These are phyloP conservation scores for Chalciporus sp. DNA, from an alignment of 1,284 basidiomycete species.

Conservation along the genomic window DNA sequence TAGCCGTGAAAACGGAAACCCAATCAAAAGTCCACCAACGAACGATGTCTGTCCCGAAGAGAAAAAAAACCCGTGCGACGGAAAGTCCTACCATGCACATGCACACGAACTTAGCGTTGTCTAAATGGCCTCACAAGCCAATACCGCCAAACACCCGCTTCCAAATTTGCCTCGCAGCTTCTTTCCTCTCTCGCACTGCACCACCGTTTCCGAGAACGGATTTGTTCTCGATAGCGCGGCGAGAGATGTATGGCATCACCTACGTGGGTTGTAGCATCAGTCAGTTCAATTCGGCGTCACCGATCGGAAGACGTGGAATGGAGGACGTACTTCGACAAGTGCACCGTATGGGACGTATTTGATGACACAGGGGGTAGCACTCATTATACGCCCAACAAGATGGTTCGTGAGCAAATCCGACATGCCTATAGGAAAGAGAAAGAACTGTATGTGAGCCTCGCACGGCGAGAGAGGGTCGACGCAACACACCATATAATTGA, in stretches of 20 bases:
- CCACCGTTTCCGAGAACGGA: constrained; percentile 57
- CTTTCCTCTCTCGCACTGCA: constrained; percentile 54
- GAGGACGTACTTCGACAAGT: constrained; percentile 57
- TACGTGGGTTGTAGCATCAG: constrained; percentile 12
- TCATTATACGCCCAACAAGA: constrained; percentile 59
- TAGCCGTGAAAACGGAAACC: too few species aligned
- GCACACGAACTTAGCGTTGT: too few species aligned
- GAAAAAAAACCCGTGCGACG: too few species aligned
- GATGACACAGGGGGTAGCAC: constrained; percentile 69
- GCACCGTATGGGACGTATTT: constrained; percentile 88
- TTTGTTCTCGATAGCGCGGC: constrained; percentile 81
- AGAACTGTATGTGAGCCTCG: neutral
- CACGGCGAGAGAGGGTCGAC: neutral
- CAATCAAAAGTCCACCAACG: too few species aligned
- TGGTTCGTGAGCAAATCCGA: constrained; percentile 78
- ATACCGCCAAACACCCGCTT: constrained; percentile 43
- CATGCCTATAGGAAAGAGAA: constrained; percentile 61
- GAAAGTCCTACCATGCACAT: too few species aligned
- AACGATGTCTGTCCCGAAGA: too few species aligned
- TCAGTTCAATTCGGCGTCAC: neutral
- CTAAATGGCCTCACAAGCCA: constrained; percentile 28
- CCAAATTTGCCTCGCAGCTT: constrained; percentile 55
- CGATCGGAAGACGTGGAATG: neutral
- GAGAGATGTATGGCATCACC: constrained; percentile 73
- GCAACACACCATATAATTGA: constrained; percentile 76